A percentile compares a stretch with the other conserved stretches of the same genome.
Evolutionary conservation across 2,329 filamentous ascomycete genomes (phyloP).

Genomic region (Aspergillus transmontanensis): DNA sequence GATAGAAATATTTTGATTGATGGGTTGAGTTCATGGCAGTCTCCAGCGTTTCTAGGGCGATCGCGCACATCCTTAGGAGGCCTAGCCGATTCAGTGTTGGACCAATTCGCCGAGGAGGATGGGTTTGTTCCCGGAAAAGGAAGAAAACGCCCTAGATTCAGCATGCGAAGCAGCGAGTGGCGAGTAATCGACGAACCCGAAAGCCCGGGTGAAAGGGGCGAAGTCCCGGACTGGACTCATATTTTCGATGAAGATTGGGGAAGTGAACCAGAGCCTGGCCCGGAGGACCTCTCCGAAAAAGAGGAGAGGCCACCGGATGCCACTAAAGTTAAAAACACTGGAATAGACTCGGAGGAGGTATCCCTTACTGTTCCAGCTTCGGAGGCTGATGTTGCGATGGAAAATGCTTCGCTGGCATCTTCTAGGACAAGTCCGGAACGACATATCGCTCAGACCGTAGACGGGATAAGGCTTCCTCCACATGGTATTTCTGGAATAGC

Average conservation of each 20-base stretch:
- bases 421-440: not conserved
- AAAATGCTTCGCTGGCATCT: not conserved
- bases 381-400: not conserved
- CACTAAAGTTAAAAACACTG: no score
- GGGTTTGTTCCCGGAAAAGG: slow-evolving; percentile 61
- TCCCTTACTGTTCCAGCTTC: not conserved
- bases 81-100: slow-evolving; percentile 64
- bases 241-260: slow-evolving; percentile 28
- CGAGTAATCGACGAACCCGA: slow-evolving; percentile 71
- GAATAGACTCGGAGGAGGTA: slow-evolving; percentile 5
- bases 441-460: slow-evolving; percentile 4
- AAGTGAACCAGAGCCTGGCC: slow-evolving; percentile 13
- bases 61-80: slow-evolving; percentile 70
- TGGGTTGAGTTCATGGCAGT: slow-evolving; percentile 63
- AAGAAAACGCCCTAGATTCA: slow-evolving; percentile 71
- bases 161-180: slow-evolving; percentile 70
- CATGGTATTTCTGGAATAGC: slow-evolving; percentile 2
- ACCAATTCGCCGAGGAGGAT: slow-evolving; percentile 70
- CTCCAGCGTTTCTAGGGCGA: slow-evolving; percentile 78
- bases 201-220: slow-evolving; percentile 62
- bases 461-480: slow-evolving; percentile 9
- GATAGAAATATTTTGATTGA: slow-evolving; percentile 18
- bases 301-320: not conserved
- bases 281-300: slow-evolving; percentile 12
- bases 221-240: slow-evolving; percentile 30